Evolutionary conservation across 768 basidiomycete genomes (phyloP).

Genomic region (Gelatoporia subvermispora): DNA sequence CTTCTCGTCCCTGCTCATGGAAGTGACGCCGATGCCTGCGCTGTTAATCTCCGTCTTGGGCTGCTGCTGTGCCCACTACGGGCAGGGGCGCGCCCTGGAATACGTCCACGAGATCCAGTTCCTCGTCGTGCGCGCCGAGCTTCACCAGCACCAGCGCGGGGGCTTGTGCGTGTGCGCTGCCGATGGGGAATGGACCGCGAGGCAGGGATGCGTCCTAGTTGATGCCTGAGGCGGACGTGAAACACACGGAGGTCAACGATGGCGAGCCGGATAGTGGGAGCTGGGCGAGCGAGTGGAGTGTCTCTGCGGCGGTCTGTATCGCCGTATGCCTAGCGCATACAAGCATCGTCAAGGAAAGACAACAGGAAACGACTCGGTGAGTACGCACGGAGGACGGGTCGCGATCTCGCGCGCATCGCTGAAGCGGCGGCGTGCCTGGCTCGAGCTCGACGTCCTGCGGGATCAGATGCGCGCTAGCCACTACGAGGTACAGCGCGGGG

Average conservation of each 20-base stretch:
- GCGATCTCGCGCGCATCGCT: conserved; percentile 81
- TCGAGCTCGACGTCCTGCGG: conserved; percentile 66
- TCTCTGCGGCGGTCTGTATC: conserved; percentile 31
- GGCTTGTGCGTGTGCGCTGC: conserved; percentile 8
- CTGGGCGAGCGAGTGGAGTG: conserved; percentile 35
- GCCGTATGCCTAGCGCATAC: conserved; percentile 28
- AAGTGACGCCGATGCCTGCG: conserved; percentile 21
- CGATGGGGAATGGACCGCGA: conserved; percentile 4
- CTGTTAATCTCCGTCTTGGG: conserved; percentile 18
- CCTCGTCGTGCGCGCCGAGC: conserved; percentile 14
- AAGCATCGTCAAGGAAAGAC: neutral
- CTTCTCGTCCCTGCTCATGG: conserved; percentile 45
- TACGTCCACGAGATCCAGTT: conserved; percentile 6
- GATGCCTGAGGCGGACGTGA: conserved; percentile 16
- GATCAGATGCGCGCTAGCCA: conserved; percentile 46
- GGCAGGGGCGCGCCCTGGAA: neutral
- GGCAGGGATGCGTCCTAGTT: conserved; percentile 10
- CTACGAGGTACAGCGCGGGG: conserved; percentile 64
- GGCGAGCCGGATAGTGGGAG: conserved; percentile 37
- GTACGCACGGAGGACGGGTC: conserved; percentile 66
- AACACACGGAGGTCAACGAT: conserved; percentile 10
- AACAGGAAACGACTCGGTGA: conserved; percentile 1
- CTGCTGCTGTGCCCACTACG: conserved; percentile 4
- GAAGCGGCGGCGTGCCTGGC: conserved; percentile 63
- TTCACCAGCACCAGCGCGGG: conserved; percentile 6